Base-by-base conservation (phyloP, 371 early-diverging fungal species). In the Blastocladiella emersonii region DNA sequence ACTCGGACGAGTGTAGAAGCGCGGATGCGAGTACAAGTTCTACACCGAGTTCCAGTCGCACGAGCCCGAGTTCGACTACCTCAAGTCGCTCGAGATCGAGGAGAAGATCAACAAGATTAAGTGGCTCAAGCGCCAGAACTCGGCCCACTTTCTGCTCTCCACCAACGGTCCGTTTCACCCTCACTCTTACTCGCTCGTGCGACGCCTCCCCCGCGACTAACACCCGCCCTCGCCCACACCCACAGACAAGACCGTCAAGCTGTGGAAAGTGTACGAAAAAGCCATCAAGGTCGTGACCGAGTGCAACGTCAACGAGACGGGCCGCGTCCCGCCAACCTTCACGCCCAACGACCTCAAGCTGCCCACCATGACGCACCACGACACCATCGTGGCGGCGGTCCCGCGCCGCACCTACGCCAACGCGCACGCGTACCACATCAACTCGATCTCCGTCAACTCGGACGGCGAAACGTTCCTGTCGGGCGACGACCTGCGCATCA, bases 91-190 rank as follows among this genome's bases (percentile, higher is more conserved):
- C 73, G 98, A 98, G 72, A 98, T 99, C 64, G 94, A 97, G 73
- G 99, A 99, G 70, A 97, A 98, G 75, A 98, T 99, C 75, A 97
- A 97, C 76, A 91, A 96, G 71, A 97, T 99, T 71, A 90, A 94
- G 66, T 95, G 97, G 93, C 90, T 93, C 76, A 86, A 84, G 70
- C 84, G 92, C 53, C 90, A 90, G 70, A 96, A 94, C 73, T 84
- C 93, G 44, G 90, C 94, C 30, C 95, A 95, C 68, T 98, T 94
- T 74, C 75, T 98, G 71, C 79, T 98, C 55, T 93, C 97, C 13
- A 95, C 98, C 32, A 98, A 97, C 73, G 95, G 93, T 93, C 79
- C 60, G 43, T 63, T 32, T 44, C 63, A 1, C 19, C 17, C 49
- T 45, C 30, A 8, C 43, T 51, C n/a, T n/a, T n/a, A n/a, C n/a